Evolutionary conservation across 1,139 yeast species (phyloP), one percentile per base, ranked within the genome.

Genomic region (Geotrichum restrictum): DNA sequence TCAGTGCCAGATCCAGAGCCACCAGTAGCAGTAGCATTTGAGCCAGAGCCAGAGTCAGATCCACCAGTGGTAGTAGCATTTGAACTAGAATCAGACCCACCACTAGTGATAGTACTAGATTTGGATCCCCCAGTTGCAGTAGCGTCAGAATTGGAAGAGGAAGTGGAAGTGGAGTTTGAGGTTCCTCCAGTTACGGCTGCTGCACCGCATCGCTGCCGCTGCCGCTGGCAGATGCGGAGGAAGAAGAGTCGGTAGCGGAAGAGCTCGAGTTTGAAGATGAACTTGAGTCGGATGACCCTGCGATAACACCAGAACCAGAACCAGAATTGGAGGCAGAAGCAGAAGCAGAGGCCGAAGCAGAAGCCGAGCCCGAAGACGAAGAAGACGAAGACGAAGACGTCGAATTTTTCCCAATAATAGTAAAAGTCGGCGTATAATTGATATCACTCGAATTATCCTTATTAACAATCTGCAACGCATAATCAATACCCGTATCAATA

Each of bases 351-450:
- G 58, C 54, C 36, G 58, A 48, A 31, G 59, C 38, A 44, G 62
- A 21, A 38, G 57, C 33, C 22, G 62, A 18, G 42, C 54, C 44
- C 48, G 32, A 18, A 19, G 52, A 11, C 19, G 48, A n/a, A 24
- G 44, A 6, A 29, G 48, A n/a, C 53, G 59, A 58, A 16, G 61
- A 29, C 36, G 58, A 19, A 32, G 56, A 38, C 39, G 54, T 39
- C 21, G 57, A 55, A 34, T 39, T 46, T 49, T 54, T 51, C 21
- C 59, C 61, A 33, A 52, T 49, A 52, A 70, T 66, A 43, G 61
- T 50, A 62, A 71, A 68, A 57, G 56, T 56, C 38, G 71, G 65
- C 43, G 74, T 64, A 67, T 68, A 71, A 66, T 70, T 70, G 58
- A 63, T 55, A 31, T 58, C 65, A 52, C 60, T 60, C 24, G 61